A percentile compares a stretch with the other conserved stretches of the same genome.
Conservation (phyloP, 176 grass and related monocot genomes). For the Melocanna baccifera region DNA sequence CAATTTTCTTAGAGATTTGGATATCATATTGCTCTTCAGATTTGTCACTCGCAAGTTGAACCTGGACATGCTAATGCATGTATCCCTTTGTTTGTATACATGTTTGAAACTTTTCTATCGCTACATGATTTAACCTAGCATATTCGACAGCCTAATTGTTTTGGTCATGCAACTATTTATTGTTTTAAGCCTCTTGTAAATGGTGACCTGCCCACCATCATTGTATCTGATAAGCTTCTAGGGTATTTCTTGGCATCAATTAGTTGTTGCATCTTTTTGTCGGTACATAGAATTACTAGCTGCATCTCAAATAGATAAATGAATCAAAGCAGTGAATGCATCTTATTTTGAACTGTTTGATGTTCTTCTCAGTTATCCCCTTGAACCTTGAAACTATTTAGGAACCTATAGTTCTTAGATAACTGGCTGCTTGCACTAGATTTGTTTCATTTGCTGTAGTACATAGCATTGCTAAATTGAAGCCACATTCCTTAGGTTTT, state of each 20-base stretch:
- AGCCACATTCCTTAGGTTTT: background rate
- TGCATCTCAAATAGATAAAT: conserved; percentile 11
- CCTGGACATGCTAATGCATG: background rate
- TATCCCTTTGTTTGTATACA: background rate
- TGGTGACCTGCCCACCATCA: background rate
- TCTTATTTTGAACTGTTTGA: background rate
- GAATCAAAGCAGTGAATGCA: background rate
- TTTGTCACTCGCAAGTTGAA: conserved; percentile 8
- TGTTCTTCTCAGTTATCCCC: background rate
- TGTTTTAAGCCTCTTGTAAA: background rate
- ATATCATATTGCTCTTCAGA: background rate
- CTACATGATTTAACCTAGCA: conserved; percentile 13
- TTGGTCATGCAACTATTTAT: background rate
- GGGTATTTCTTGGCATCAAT: background rate
- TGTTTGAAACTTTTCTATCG: background rate
- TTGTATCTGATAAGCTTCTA: conserved; percentile 9
- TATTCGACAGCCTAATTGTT: background rate
- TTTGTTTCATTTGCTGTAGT: background rate
- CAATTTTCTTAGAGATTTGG: background rate
- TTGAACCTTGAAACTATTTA: background rate
- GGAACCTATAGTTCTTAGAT: background rate
- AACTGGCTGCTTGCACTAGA: background rate
- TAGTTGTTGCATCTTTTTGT: background rate
- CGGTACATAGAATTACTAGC: background rate
- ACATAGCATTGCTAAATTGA: background rate